Conservation (phyloP, 2,329 filamentous ascomycete genomes). For the Aspergillus bombycis region DNA sequence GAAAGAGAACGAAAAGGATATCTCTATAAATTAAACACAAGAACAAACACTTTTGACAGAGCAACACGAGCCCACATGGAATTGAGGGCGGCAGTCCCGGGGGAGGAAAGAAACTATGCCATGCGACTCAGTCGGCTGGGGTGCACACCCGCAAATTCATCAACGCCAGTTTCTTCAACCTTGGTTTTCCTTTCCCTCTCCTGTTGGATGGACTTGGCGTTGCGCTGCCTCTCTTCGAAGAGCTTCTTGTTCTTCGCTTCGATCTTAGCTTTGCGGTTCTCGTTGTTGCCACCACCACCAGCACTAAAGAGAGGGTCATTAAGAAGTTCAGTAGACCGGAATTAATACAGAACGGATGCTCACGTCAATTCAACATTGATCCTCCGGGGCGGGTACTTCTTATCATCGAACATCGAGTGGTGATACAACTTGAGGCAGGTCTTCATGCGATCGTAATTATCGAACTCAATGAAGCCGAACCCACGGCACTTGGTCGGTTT, state of each 20-base stretch:
- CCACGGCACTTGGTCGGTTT: slow-evolving; percentile 69
- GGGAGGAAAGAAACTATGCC: slow-evolving; percentile 17
- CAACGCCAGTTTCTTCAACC: slow-evolving; percentile 19
- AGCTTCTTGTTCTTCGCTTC: slow-evolving; percentile 83
- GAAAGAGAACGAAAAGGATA: slow-evolving; percentile 22
- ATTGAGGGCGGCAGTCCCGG: not conserved
- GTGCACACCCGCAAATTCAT: slow-evolving; percentile 44
- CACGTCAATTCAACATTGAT: slow-evolving; percentile 93
- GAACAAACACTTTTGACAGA: slow-evolving; percentile 9
- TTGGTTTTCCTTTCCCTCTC: slow-evolving; percentile 41
- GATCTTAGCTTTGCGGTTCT: slow-evolving; percentile 74
- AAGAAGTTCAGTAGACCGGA: not conserved
- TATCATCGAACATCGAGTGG: slow-evolving; percentile 73
- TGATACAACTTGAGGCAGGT: slow-evolving; percentile 90
- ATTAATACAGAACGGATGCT: slow-evolving; percentile 37
- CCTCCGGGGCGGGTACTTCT: slow-evolving; percentile 62
- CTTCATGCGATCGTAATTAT: slow-evolving; percentile 84
- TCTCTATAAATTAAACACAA: slow-evolving; percentile 16
- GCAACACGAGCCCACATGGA: not conserved
- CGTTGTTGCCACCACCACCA: slow-evolving; percentile 79
- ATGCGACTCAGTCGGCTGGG: slow-evolving; percentile 48
- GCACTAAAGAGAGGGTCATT: slow-evolving; percentile 55
- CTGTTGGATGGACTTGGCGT: slow-evolving; percentile 53
- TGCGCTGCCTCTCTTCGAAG: slow-evolving; percentile 65
- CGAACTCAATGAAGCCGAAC: slow-evolving; percentile 88